A percentile compares a stretch with the other conserved stretches of the same genome.
Conservation (phyloP, 2,329 filamentous ascomycete genomes). For the Plectosphaerella cucumerina region DNA sequence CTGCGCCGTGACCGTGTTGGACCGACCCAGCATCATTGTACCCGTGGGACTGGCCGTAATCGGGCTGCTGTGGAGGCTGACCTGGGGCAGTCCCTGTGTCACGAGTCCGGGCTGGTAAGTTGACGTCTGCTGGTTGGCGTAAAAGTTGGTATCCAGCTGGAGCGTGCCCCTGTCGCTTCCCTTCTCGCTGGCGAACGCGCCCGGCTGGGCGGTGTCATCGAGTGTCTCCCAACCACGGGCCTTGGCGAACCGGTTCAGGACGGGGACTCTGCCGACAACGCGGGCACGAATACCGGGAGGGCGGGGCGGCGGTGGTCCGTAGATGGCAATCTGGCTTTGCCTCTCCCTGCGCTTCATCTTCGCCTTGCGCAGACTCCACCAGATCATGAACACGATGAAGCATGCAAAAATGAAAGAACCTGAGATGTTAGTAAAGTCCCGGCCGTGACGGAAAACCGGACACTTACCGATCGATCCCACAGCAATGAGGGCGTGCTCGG, state of each 20-base stretch:
- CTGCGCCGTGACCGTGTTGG: constrained; percentile 7
- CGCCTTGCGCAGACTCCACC: constrained; percentile 34
- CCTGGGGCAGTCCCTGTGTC: constrained; percentile 9
- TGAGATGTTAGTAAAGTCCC: constrained; percentile 11
- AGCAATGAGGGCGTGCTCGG: constrained; percentile 27
- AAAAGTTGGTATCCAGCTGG: constrained; percentile 17
- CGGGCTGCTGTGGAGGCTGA: constrained; percentile 7
- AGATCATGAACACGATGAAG: constrained; percentile 40
- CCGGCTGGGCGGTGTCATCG: constrained; percentile 12
- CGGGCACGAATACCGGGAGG: constrained; percentile 8
- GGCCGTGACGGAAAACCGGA: no score
- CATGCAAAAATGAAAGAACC: constrained; percentile 40
- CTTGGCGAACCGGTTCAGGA: constrained; percentile 28
- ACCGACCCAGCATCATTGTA: constrained; percentile 5
- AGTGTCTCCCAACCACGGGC: constrained; percentile 27
- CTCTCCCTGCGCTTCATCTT: constrained; percentile 25
- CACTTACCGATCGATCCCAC: constrained; percentile 28
- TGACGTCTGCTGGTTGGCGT: constrained; percentile 10
- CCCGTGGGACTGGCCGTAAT: constrained; percentile 8
- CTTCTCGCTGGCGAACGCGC: constrained; percentile 18
- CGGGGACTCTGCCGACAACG: constrained; percentile 27
- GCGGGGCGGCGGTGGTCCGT: constrained; percentile 3
- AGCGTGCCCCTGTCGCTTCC: constrained; percentile 10
- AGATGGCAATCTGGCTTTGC: constrained; percentile 12
- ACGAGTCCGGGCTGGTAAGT: background rate